Base-by-base conservation (phyloP, 1,284 basidiomycete species). In the Dichomitus squalens region DNA sequence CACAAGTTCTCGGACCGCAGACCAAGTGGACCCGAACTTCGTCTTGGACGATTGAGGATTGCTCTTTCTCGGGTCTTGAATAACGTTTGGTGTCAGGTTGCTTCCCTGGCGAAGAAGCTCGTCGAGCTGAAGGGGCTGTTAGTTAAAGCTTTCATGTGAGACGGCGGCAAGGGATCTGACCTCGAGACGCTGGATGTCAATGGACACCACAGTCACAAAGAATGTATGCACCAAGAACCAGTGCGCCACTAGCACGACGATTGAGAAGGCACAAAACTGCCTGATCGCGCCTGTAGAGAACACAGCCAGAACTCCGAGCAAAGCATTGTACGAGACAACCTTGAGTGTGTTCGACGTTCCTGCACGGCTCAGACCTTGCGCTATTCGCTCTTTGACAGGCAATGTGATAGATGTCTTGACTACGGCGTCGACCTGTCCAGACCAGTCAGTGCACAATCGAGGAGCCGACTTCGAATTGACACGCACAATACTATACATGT, bases 171-270 rank as follows among this genome's bases (percentile, higher is more conserved):
- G 25, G 4, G 31, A 47, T 72, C 82, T 58, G 62, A 85, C 90
- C 78, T 96, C 94, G 25, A 96, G 76, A 47, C 94, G 87, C 64
- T 95, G 93, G 53, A 96, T 86, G 75, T 96, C 94, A 66, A 96
- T 95, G 4, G 90, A 92, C 23, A 96, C 76, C 18, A 96, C 92
- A 16, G 94, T 91, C 64, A 94, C 80, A 73, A 96, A 96, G 73
- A 96, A 95, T 0, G 93, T 95, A 70, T 96, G 92, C 21, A 95
- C 91, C 54, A 96, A 77, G 74, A 95, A 97, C 92, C 94, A 98
- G 72, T 98, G 96, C 27, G 95, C 94, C 35, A 98, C 88, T 35
- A 98, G 83, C 7, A 97, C 93, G 33, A 97, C 94, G 41, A 95
- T 90, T 0, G 95, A 94, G 71, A 98, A 98, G 4, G 88, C 81